Evolutionary conservation across 179 eudicot genomes (phyloP), one percentile per base, ranked within the genome.

Genomic region (Monotropa hypopitys): DNA sequence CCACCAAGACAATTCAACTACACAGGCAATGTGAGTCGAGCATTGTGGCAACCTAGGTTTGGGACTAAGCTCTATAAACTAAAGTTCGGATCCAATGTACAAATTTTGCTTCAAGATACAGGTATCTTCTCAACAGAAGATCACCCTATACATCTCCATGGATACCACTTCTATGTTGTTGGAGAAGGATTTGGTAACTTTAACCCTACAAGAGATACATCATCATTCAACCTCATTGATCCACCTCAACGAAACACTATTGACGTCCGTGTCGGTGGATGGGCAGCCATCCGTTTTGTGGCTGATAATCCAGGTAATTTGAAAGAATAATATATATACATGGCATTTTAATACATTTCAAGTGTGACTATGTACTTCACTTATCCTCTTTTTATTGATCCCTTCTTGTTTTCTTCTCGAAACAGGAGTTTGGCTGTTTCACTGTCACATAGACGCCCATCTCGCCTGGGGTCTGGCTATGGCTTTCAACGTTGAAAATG

Each of bases 111-210:
- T 26, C 98, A 93, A 78, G 90, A 89, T 76, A 93, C 97, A 3
- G 88, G 83, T 30, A 91, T 91, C 61, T 77, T 90, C 45, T 53
- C 89, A 20, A 81, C 91, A 28, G 98, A 93, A 75, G 98, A 93
- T 65, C 98, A 93, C 56, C 98, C 98, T 11, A 89, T 93, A 77
- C 97, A 93, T 84, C 97, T 93, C 70, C 98, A 93, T 78, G 97
- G 97, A 11, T 90, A 93, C 70, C 89, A 85, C 69, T 90, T 88
- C 82, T 90, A 76, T 66, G 89, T 93, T 7, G 89, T 93, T 69
- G 98, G 92, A 15, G 86, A 87, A 65, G 92, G 96, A 43, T 86
- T 87, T 73, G 92, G 96, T 33, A 91, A 89, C 80, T 91, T 86
- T 16, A 80, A 89, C 56, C 88, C 92, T 4, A 49, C 9, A 35